Evolutionary conservation across 495 filamentous ascomycete genomes (phyloP).

Genomic region (Neurospora sp.): DNA sequence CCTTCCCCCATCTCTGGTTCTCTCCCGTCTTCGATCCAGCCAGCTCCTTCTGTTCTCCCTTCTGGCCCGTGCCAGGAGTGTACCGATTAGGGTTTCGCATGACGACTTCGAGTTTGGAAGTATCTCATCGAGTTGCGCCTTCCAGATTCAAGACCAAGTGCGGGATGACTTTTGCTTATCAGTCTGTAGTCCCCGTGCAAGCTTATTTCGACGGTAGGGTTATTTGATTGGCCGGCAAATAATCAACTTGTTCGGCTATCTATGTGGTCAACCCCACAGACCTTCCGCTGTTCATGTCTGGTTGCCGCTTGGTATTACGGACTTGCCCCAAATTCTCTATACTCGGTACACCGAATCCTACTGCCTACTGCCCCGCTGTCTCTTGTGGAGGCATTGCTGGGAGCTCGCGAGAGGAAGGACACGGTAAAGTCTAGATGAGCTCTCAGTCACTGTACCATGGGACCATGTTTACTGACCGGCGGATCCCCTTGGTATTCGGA

Average conservation of each 20-base stretch:
- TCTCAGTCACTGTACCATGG: neutral
- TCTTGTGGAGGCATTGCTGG: neutral
- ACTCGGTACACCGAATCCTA: neutral
- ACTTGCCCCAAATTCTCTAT: neutral
- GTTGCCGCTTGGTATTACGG: neutral
- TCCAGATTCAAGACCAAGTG: neutral
- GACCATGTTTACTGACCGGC: neutral
- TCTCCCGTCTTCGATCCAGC: neutral
- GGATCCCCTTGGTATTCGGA: neutral
- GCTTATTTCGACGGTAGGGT: constrained; percentile 11
- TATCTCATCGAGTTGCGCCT: neutral
- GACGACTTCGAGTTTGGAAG: neutral
- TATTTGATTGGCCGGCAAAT: constrained; percentile 1
- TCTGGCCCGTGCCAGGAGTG: neutral
- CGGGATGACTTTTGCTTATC: neutral
- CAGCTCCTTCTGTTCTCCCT: neutral
- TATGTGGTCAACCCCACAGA: neutral
- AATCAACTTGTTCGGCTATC: neutral
- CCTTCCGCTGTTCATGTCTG: neutral
- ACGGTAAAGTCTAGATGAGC: neutral
- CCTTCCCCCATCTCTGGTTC: neutral
- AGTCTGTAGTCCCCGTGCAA: constrained; percentile 1
- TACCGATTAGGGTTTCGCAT: neutral
- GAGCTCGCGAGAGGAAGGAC: neutral
- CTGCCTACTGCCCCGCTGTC: neutral